Base-by-base conservation (phyloP, 1,284 basidiomycete species). In the Fomitiporia mediterranea region DNA sequence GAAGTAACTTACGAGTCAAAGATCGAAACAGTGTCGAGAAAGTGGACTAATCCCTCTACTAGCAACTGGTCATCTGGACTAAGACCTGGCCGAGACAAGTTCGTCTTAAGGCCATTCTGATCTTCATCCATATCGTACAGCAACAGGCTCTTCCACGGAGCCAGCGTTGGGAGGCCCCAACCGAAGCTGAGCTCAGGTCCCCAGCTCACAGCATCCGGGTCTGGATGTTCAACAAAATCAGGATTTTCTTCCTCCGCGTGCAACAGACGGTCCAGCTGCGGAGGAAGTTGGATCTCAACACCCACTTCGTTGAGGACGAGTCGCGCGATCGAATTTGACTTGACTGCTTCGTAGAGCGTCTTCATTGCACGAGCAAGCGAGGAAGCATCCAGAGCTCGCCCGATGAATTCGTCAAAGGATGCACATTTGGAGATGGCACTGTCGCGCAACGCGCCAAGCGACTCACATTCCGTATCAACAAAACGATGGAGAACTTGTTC, bases 131-230 rank as follows among this genome's bases (percentile, higher is more conserved):
- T 68, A 37, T 75, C 78, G 61, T 89, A 86, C 28, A 97, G 69
- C 4, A 98, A 72, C 17, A 98, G 69, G 28, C 91, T 91, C 68
- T 96, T 94, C 95, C 95, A 98, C 2, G 95, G 94, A n/a, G 84
- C 78, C 8, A 98, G 74, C 8, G 80, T 73, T 4, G 88, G 87
- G 0, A 91, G 72, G 39, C 78, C 75, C 84, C 86, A 89, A 1
- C 86, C 86, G 59, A 82, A 74, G 62, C 71, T 77, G 70, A 89
- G 76, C 49, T 86, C 84, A 25, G 74, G 74, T n/a, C 83, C 84
- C 88, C 88, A 89, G 4, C 74, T 69, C 52, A 76, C 79, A 35
- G 75, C 73, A 44, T 78, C 80, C 30, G 83, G 83, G 39, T 80
- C 80, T 21, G 71, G 72, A 30, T 67, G 66, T 27, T 75, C 72